Conservation (phyloP, 768 basidiomycete species). For the Tulasnella sp. region DNA sequence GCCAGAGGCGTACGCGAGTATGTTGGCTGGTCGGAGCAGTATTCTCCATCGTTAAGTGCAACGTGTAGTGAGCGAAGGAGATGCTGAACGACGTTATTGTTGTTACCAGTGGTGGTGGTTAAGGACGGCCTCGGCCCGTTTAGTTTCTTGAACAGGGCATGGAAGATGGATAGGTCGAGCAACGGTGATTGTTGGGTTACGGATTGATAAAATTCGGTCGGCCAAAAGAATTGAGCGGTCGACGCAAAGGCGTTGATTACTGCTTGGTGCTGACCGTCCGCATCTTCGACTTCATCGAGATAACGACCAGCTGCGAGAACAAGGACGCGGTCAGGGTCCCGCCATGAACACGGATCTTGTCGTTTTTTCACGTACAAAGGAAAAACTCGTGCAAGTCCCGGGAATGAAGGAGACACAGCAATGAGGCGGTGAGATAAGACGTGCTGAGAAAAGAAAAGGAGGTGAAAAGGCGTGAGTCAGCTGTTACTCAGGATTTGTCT, state of each 20-base stretch:
- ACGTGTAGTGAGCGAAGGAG: slow-evolving; percentile 11
- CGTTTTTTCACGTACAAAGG: slow-evolving; percentile 11
- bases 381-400: slow-evolving; percentile 10
- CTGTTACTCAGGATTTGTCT: not conserved
- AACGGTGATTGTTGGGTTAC: not conserved
- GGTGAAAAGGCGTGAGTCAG: not conserved
- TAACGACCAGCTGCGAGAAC: not conserved
- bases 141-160: not conserved
- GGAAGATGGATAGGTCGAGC: slow-evolving; percentile 8
- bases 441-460: not conserved
- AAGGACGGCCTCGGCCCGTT: not conserved
- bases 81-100: not conserved
- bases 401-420: slow-evolving; percentile 11
- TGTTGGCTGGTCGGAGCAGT: slow-evolving; percentile 4
- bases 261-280: slow-evolving; percentile 1
- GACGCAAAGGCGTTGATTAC: slow-evolving; percentile 9
- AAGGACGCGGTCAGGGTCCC: not conserved
- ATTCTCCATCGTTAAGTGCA: slow-evolving; percentile 12
- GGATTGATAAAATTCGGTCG: not conserved
- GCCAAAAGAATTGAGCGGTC: slow-evolving; percentile 12
- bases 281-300: not conserved
- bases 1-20: slow-evolving; percentile 2
- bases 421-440: slow-evolving; percentile 6
- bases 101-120: not conserved
- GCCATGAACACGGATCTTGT: not conserved